Percentiles rank a stretch among this genome's conserved stretches.
Evolutionary conservation across 2,329 filamentous ascomycete genomes (phyloP).

Genomic region (Pseudophaeomoniella oleicola): DNA sequence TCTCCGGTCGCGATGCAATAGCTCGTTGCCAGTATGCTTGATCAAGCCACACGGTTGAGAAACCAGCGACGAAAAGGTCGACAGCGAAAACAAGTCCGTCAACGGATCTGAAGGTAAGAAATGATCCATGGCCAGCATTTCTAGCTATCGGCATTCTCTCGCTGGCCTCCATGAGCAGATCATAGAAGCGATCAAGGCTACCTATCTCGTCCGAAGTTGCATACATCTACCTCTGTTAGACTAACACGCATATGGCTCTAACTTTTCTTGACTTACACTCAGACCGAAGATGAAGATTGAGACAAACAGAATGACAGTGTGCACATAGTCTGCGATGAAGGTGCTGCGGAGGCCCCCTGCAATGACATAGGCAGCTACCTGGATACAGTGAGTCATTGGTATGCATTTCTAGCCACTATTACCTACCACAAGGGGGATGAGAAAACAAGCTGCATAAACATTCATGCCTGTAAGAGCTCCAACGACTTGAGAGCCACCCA

Average conservation of each 20-base stretch:
- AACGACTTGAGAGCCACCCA: slow-evolving; percentile 18
- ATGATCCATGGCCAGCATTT: slow-evolving; percentile 30
- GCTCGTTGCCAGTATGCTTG: slow-evolving; percentile 34
- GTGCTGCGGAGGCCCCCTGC: slow-evolving; percentile 24
- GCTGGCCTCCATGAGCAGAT: slow-evolving; percentile 20
- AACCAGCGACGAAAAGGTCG: slow-evolving; percentile 24
- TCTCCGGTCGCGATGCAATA: slow-evolving; percentile 22
- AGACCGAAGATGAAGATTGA: slow-evolving; percentile 25
- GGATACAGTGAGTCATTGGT: too few species aligned
- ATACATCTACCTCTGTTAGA: neutral
- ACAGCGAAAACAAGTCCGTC: slow-evolving; percentile 29
- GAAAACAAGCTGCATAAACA: slow-evolving; percentile 25
- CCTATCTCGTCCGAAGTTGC: slow-evolving; percentile 12
- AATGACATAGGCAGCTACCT: slow-evolving; percentile 21
- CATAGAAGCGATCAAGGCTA: slow-evolving; percentile 20
- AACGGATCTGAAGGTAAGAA: slow-evolving; percentile 39
- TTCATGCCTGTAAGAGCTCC: slow-evolving; percentile 26
- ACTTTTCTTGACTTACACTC: neutral
- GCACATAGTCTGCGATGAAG: slow-evolving; percentile 27
- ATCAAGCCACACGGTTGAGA: slow-evolving; percentile 22
- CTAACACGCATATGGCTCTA: too few species aligned
- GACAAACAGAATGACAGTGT: slow-evolving; percentile 25
- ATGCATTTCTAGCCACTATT: too few species aligned
- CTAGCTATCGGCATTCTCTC: slow-evolving; percentile 16
- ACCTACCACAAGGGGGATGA: slow-evolving; percentile 1